phyloP scores from a whole-genome alignment of 129 eudicot genomes.

The Centrapalus pauciflorus region DNA sequence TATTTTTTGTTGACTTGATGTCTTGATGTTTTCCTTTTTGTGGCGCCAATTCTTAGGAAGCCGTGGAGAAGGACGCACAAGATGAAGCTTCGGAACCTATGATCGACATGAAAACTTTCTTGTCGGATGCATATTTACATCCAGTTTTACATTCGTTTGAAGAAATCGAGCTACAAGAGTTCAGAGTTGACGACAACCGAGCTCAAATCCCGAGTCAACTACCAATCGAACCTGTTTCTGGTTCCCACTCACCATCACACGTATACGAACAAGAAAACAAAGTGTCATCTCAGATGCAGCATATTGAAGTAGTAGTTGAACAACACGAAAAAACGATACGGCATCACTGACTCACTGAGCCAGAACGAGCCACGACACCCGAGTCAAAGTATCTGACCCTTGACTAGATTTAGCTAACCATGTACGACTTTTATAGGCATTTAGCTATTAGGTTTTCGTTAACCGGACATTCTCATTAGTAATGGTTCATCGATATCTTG shows the following conservation, averaged over 20 bases:
- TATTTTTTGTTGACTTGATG: not conserved
- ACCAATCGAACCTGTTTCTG: slow-evolving; percentile 32
- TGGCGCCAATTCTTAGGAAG: slow-evolving; percentile 55
- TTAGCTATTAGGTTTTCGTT: not conserved
- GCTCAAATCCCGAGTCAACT: slow-evolving; percentile 31
- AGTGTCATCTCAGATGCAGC: slow-evolving; percentile 19
- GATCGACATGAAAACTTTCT: slow-evolving; percentile 48
- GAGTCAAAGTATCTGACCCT: slow-evolving; percentile 7
- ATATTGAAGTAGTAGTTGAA: slow-evolving; percentile 28
- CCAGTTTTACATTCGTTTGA: slow-evolving; percentile 76
- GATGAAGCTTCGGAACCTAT: slow-evolving; percentile 47
- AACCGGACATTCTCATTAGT: too few species aligned
- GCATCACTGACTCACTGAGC: slow-evolving; percentile 3
- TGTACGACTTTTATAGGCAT: not conserved
- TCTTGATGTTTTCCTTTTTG: not conserved
- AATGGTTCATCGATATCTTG: not conserved
- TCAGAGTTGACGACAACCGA: slow-evolving; percentile 42
- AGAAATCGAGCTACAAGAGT: slow-evolving; percentile 63
- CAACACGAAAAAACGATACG: slow-evolving; percentile 6
- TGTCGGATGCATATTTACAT: slow-evolving; percentile 78
- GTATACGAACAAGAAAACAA: slow-evolving; percentile 36
- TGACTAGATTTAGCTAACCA: slow-evolving; percentile 3
- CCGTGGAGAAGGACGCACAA: slow-evolving; percentile 65
- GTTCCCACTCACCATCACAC: slow-evolving; percentile 20
- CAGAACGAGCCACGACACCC: not conserved